Evolutionary conservation across 2,329 filamentous ascomycete genomes (phyloP).

Genomic region (Chalaropsis ovoidea): DNA sequence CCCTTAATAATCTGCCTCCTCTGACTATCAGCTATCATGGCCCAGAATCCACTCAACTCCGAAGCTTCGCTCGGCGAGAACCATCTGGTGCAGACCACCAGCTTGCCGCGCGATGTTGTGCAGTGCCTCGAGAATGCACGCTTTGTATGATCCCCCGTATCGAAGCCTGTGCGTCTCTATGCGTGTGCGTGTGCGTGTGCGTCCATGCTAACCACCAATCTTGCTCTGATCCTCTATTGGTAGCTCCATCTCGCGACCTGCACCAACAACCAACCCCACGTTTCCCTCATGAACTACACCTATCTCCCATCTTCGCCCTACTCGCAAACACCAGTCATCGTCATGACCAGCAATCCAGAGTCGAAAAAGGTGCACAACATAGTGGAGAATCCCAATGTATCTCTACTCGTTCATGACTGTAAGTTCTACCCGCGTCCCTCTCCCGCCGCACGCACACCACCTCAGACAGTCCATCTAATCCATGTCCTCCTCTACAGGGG

Average conservation of each 20-base stretch:
- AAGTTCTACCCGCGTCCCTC: conserved; percentile 26
- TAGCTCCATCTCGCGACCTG: conserved; percentile 94
- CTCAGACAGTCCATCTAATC: conserved; percentile 20
- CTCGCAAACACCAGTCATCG: conserved; percentile 65
- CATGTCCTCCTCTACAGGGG: conserved; percentile 43
- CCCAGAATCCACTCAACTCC: conserved; percentile 62
- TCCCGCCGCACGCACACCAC: neutral
- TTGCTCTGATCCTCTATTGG: conserved; percentile 22
- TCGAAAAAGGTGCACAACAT: conserved; percentile 77
- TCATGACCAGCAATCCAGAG: conserved; percentile 80
- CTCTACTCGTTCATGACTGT: conserved; percentile 91
- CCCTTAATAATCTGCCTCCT: neutral
- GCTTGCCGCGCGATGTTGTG: conserved; percentile 73
- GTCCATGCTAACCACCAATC: conserved; percentile 10
- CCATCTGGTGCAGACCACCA: conserved; percentile 54
- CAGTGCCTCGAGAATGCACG: conserved; percentile 88
- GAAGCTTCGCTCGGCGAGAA: conserved; percentile 59
- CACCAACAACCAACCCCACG: conserved; percentile 70
- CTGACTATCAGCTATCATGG: conserved; percentile 29
- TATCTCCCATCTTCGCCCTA: conserved; percentile 74
- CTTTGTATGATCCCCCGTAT: conserved; percentile 56
- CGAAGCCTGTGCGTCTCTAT: too few species aligned
- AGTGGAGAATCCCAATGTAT: conserved; percentile 73
- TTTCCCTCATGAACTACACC: conserved; percentile 98
- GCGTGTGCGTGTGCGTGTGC: too few species aligned